These are phyloP conservation scores for Rhodotorula sp. DNA, from an alignment of 1,284 basidiomycete species.

Conservation along the genomic window DNA sequence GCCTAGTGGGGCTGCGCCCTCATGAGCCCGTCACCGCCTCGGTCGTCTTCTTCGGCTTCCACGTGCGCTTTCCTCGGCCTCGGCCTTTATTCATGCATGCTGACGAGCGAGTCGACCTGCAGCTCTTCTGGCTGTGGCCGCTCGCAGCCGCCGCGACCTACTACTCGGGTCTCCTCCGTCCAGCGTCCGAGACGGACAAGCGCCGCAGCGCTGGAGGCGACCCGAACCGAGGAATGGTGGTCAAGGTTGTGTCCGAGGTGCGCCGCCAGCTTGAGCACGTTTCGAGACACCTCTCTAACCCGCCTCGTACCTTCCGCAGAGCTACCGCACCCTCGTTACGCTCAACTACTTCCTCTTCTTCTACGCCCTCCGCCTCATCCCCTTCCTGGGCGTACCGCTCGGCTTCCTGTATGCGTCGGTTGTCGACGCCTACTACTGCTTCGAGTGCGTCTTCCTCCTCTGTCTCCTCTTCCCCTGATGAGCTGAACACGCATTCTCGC, in stretches of 20 bases:
- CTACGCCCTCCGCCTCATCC: slow-evolving; percentile 64
- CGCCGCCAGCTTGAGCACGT: neutral
- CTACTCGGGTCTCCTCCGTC: slow-evolving; percentile 35
- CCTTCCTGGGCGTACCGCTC: slow-evolving; percentile 61
- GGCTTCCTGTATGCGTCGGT: slow-evolving; percentile 75
- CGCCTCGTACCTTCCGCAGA: slow-evolving; percentile 12
- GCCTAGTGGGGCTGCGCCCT: slow-evolving; percentile 22
- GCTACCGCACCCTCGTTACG: slow-evolving; percentile 73
- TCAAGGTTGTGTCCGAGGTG: slow-evolving; percentile 37
- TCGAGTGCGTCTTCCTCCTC: slow-evolving; percentile 64
- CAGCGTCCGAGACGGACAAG: slow-evolving; percentile 25
- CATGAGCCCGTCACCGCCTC: slow-evolving; percentile 19
- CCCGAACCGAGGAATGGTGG: slow-evolving; percentile 22
- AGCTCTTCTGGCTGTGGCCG: slow-evolving; percentile 39
- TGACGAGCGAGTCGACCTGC: neutral
- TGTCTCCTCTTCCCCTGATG: neutral
- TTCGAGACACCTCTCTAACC: neutral
- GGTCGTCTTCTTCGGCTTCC: slow-evolving; percentile 37
- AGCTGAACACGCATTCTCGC: neutral
- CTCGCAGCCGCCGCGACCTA: slow-evolving; percentile 38
- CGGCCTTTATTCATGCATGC: neutral
- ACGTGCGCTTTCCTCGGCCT: slow-evolving; percentile 1
- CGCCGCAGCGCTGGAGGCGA: neutral
- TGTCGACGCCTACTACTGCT: slow-evolving; percentile 79
- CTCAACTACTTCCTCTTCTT: slow-evolving; percentile 70